A percentile compares a stretch with the other conserved stretches of the same genome.
phyloP scores from a whole-genome alignment of 805 yeast species.

The Candida alai region DNA sequence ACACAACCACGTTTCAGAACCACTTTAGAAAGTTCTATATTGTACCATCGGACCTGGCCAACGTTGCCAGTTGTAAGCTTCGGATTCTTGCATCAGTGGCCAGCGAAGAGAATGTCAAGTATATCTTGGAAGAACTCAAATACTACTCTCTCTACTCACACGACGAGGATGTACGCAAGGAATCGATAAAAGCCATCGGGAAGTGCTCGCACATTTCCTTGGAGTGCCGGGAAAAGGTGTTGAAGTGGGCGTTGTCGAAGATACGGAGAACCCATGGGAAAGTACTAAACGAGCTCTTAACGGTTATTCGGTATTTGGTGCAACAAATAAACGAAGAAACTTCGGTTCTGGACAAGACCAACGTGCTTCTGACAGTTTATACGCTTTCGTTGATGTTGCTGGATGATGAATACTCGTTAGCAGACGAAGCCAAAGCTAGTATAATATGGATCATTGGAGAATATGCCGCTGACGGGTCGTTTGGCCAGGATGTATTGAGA shows the following conservation, averaged over 20 bases:
- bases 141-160: slow-evolving; percentile 34
- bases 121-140: slow-evolving; percentile 59
- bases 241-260: slow-evolving; percentile 61
- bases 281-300: slow-evolving; percentile 60
- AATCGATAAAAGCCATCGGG: slow-evolving; percentile 61
- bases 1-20: slow-evolving; percentile 29
- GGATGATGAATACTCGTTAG: slow-evolving; percentile 19
- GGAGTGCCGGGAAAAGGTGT: slow-evolving; percentile 50
- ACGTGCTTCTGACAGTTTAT: slow-evolving; percentile 52
- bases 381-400: slow-evolving; percentile 37
- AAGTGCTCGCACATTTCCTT: slow-evolving; percentile 48
- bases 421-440: slow-evolving; percentile 64
- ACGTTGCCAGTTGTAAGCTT: slow-evolving; percentile 51
- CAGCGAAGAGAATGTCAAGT: slow-evolving; percentile 46
- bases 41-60: slow-evolving; percentile 48
- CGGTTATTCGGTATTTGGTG: slow-evolving; percentile 68
- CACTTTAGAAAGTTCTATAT: slow-evolving; percentile 50
- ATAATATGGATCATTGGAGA: slow-evolving; percentile 93
- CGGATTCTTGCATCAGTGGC: slow-evolving; percentile 58
- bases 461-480: slow-evolving; percentile 41
- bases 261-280: slow-evolving; percentile 30
- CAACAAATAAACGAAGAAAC: slow-evolving; percentile 45
- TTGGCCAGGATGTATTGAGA: slow-evolving; percentile 78
- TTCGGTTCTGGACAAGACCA: slow-evolving; percentile 13
- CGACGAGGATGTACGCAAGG: slow-evolving; percentile 24